Conservation (phyloP, 2,329 filamentous ascomycete species). For the Penicillium sp. region DNA sequence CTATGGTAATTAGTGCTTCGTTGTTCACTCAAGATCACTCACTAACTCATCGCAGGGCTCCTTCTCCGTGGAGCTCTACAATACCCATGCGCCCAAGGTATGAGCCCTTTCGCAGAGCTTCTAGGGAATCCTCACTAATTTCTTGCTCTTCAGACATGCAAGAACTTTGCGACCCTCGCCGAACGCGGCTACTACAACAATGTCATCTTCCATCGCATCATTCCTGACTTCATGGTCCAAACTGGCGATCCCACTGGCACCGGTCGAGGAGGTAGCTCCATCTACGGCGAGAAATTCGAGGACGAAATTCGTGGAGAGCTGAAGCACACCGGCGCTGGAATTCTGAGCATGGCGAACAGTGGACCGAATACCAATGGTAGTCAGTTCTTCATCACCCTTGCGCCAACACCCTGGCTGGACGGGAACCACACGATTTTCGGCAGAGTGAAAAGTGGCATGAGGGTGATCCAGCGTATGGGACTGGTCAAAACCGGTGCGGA, state of each 20-base stretch:
- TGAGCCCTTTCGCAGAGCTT: slow-evolving; percentile 3
- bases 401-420: slow-evolving; percentile 93
- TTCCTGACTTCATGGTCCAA: slow-evolving; percentile 95
- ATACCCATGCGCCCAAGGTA: slow-evolving; percentile 74
- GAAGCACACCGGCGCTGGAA: slow-evolving; percentile 88
- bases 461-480: slow-evolving; percentile 82
- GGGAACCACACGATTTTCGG: slow-evolving; percentile 98
- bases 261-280: slow-evolving; percentile 80
- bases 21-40: not conserved
- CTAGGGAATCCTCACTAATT: slow-evolving; percentile 17
- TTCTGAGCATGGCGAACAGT: slow-evolving; percentile 96
- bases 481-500: slow-evolving; percentile 78
- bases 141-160: slow-evolving; percentile 62
- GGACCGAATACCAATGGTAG: slow-evolving; percentile 91
- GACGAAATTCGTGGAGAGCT: slow-evolving; percentile 80
- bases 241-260: slow-evolving; percentile 92
- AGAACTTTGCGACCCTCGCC: slow-evolving; percentile 80
- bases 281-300: slow-evolving; percentile 91
- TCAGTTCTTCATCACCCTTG: slow-evolving; percentile 95
- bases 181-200: slow-evolving; percentile 83
- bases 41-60: slow-evolving; percentile 60
- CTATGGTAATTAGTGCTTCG: slow-evolving; percentile 62
- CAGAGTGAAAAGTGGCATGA: slow-evolving; percentile 78
- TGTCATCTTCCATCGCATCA: slow-evolving; percentile 89
- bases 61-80: slow-evolving; percentile 88